Conservation (phyloP, 768 basidiomycete species). For the Termitomyces sp. region DNA sequence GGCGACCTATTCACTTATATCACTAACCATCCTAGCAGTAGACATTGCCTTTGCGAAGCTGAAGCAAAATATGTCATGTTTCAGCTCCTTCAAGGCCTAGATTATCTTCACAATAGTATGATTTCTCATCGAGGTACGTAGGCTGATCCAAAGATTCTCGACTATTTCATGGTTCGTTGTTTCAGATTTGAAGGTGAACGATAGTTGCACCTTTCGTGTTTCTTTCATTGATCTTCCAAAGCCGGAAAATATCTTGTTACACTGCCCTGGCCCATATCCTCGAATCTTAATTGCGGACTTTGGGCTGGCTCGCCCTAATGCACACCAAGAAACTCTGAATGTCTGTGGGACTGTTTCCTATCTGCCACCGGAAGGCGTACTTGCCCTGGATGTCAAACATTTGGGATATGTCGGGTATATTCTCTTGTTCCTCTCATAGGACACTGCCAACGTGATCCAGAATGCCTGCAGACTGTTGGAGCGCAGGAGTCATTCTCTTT, state of each 20-base stretch:
- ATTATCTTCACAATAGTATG: slow-evolving; percentile 63
- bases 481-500: slow-evolving; percentile 74
- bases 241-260: slow-evolving; percentile 84
- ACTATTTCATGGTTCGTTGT: neutral
- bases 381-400: slow-evolving; percentile 71
- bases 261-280: slow-evolving; percentile 79
- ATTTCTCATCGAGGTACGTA: slow-evolving; percentile 74
- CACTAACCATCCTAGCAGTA: slow-evolving; percentile 47
- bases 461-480: slow-evolving; percentile 91
- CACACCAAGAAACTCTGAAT: slow-evolving; percentile 78
- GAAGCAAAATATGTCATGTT: slow-evolving; percentile 84
- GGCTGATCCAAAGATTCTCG: neutral
- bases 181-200: slow-evolving; percentile 18
- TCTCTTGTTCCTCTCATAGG: neutral
- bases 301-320: slow-evolving; percentile 73
- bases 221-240: slow-evolving; percentile 15
- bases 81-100: slow-evolving; percentile 67
- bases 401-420: slow-evolving; percentile 56
- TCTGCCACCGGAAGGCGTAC: slow-evolving; percentile 79
- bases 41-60: slow-evolving; percentile 59
- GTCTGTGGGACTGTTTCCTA: slow-evolving; percentile 88
- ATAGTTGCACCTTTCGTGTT: neutral
- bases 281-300: slow-evolving; percentile 85
- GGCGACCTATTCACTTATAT: slow-evolving; percentile 89
- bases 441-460: slow-evolving; percentile 26